A percentile compares a stretch with the other conserved stretches of the same genome.
These are phyloP conservation scores for Crataegus laevigata DNA, from an alignment of 306 rosid species.

Conservation along the genomic window DNA sequence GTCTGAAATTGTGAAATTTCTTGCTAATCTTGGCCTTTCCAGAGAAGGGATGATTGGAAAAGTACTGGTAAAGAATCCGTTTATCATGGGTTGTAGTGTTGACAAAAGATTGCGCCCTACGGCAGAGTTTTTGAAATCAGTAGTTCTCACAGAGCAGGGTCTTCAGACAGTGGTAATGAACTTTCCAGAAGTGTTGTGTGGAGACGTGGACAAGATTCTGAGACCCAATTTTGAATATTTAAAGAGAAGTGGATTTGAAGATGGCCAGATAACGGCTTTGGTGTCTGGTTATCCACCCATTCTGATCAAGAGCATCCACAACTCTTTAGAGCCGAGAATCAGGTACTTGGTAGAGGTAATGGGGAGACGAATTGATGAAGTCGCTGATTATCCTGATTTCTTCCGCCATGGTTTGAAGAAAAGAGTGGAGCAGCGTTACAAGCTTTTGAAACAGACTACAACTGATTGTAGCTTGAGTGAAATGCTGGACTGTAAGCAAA, in stretches of 20 bases:
- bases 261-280: conserved; percentile 56
- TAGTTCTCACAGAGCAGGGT: conserved; percentile 54
- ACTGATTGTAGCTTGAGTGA: conserved; percentile 67
- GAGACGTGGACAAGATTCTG: conserved; percentile 71
- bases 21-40: conserved; percentile 60
- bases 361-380: conserved; percentile 75
- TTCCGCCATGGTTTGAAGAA: conserved; percentile 81
- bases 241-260: conserved; percentile 53
- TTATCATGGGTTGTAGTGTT: conserved; percentile 80
- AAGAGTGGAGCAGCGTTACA: conserved; percentile 60
- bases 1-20: conserved; percentile 56
- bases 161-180: conserved; percentile 58
- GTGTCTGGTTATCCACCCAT: conserved; percentile 82
- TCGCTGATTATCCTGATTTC: conserved; percentile 63
- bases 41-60: conserved; percentile 74
- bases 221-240: conserved; percentile 52
- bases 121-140: conserved; percentile 47
- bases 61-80: conserved; percentile 69
- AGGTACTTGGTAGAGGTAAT: conserved; percentile 61
- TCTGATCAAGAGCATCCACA: conserved; percentile 69
- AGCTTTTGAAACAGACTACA: conserved; percentile 41
- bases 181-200: conserved; percentile 69
- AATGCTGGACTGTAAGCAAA: conserved; percentile 76
- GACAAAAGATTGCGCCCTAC: conserved; percentile 71
- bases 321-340: conserved; percentile 76